phyloP scores from a whole-genome alignment of 169 alveolate genomes.

The Perkinsus marinus region DNA sequence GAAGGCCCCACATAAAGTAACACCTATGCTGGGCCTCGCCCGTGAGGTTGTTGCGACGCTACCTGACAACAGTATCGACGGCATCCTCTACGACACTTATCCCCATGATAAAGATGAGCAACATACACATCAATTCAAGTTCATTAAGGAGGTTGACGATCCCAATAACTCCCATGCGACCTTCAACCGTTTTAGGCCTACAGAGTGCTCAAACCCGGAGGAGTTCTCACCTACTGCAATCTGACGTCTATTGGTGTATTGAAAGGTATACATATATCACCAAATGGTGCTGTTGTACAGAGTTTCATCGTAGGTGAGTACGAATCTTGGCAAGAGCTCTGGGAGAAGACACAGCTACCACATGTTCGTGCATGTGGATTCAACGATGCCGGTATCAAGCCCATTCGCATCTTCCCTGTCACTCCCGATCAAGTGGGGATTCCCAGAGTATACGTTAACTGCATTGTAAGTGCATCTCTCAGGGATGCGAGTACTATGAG shows the following conservation, averaged over 20 bases:
- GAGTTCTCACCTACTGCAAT: constrained; percentile 2
- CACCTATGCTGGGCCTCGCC: neutral
- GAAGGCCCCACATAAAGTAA: neutral
- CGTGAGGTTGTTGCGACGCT: neutral
- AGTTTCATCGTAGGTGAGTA: neutral
- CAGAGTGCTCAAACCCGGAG: neutral
- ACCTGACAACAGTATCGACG: neutral
- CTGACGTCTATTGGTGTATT: neutral
- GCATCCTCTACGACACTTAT: neutral
- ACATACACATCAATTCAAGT: constrained; percentile 3
- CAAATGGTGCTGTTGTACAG: neutral
- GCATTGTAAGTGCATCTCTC: neutral
- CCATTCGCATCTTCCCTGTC: neutral
- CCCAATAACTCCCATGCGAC: neutral
- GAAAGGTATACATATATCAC: neutral
- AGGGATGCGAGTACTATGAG: neutral
- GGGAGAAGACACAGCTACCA: neutral
- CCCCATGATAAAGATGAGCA: neutral
- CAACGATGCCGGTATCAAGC: neutral
- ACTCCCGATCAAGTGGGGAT: neutral
- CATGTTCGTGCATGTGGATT: neutral
- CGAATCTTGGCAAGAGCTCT: neutral
- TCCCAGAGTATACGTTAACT: too few species aligned
- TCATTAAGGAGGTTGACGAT: neutral
- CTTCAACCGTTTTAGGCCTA: neutral